phyloP scores from a whole-genome alignment of 345 rosid genomes.

The Eucalyptus sp. region DNA sequence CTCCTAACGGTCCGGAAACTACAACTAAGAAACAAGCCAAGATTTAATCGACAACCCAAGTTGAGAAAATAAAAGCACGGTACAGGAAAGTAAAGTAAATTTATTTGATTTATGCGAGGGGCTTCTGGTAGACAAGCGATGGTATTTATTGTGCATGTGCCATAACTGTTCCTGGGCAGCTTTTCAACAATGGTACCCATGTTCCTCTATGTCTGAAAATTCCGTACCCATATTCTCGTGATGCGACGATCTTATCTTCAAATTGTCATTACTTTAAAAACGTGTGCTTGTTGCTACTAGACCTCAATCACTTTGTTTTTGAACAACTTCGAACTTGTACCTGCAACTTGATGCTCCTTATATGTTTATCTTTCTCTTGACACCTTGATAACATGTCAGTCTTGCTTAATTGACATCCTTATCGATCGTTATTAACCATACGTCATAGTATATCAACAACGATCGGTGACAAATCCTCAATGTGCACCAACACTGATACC shows the following conservation, averaged over 20 bases:
- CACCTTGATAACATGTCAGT: accelerated
- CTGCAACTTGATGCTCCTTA: not conserved
- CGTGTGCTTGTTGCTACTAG: accelerated
- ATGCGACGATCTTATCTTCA: not conserved
- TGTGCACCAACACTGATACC: accelerated
- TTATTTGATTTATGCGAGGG: no score
- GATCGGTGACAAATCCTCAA: not conserved
- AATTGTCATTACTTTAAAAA: accelerated
- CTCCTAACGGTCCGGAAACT: accelerated
- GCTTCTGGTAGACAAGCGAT: accelerated
- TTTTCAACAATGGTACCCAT: not conserved
- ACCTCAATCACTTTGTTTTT: not conserved
- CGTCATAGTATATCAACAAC: not conserved
- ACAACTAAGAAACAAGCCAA: accelerated
- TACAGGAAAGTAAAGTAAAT: not conserved
- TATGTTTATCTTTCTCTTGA: no score
- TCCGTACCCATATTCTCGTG: accelerated
- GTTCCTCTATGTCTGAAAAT: not conserved
- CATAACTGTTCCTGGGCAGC: accelerated
- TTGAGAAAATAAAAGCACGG: no score
- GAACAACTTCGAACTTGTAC: not conserved
- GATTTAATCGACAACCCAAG: accelerated
- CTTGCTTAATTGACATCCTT: no score
- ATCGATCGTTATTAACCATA: not conserved
- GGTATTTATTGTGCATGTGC: no score